Evolutionary conservation across 1,284 basidiomycete genomes (phyloP).

Genomic region (Puccinia coronata): DNA sequence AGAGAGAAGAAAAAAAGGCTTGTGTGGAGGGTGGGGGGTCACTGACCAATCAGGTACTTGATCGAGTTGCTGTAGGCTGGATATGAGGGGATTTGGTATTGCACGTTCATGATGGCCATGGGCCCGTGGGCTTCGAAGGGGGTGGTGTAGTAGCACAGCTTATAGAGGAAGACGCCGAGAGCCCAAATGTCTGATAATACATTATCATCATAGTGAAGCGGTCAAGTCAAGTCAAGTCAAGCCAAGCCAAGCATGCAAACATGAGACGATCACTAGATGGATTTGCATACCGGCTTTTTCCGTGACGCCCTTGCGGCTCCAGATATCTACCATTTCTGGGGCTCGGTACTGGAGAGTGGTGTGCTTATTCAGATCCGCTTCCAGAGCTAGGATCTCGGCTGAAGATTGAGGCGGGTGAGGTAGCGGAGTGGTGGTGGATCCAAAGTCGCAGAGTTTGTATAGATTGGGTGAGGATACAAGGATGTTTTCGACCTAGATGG

Average conservation of each 20-base stretch:
- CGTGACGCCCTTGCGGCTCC: conserved; percentile 76
- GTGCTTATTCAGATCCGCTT: conserved; percentile 88
- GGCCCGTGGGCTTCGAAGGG: conserved; percentile 97
- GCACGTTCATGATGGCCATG: conserved; percentile 91
- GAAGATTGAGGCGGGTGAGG: conserved; percentile 70
- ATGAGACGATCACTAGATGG: too few relatives aligned
- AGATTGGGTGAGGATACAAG: conserved; percentile 72
- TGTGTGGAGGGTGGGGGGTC: conserved; percentile 22
- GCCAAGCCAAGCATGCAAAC: too few relatives aligned
- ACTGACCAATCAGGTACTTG: conserved; percentile 80
- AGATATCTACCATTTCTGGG: conserved; percentile 96
- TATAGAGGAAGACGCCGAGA: conserved; percentile 74
- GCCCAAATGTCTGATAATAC: conserved; percentile 73
- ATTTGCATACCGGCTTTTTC: conserved; percentile 71
- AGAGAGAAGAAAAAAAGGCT: too few relatives aligned
- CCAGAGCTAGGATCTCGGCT: conserved; percentile 79
- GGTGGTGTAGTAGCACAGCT: conserved; percentile 95
- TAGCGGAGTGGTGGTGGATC: conserved; percentile 78
- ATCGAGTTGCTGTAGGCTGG: conserved; percentile 86
- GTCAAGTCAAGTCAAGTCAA: not conserved
- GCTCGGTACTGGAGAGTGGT: conserved; percentile 94
- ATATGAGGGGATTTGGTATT: conserved; percentile 89
- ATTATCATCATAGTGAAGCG: too few relatives aligned
- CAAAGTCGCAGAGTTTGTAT: conserved; percentile 98
- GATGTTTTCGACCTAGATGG: conserved; percentile 83